Evolutionary conservation across 2,329 filamentous ascomycete genomes (phyloP).

Genomic region (Myriosclerotinia duriaeana): DNA sequence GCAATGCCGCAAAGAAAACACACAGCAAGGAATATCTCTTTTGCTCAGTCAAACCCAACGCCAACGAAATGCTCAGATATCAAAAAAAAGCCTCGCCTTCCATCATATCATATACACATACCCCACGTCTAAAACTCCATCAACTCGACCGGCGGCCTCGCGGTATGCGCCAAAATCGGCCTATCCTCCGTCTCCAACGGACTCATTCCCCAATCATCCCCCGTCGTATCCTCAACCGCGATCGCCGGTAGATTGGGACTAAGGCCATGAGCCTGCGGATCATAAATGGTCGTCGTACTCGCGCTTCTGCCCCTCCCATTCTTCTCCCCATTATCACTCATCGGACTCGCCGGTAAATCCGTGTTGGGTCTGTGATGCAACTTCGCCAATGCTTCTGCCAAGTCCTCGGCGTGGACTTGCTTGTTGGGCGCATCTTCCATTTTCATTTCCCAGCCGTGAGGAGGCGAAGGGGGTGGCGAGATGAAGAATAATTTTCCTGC

Average conservation of each 20-base stretch:
- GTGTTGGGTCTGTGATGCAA: slow-evolving; percentile 50
- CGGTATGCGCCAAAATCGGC: slow-evolving; percentile 59
- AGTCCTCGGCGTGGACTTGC: slow-evolving; percentile 66
- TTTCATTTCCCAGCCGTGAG: slow-evolving; percentile 67
- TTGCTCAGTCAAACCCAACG: neutral
- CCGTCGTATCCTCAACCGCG: slow-evolving; percentile 65
- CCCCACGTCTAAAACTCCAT: slow-evolving; percentile 45
- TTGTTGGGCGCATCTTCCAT: slow-evolving; percentile 70
- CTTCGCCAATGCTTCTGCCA: slow-evolving; percentile 64
- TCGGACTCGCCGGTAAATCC: slow-evolving; percentile 45
- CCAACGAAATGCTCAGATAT: slow-evolving; percentile 8
- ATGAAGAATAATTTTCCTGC: slow-evolving; percentile 73
- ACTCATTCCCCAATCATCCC: slow-evolving; percentile 46
- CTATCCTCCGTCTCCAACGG: slow-evolving; percentile 44
- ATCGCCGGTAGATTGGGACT: slow-evolving; percentile 62
- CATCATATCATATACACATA: neutral
- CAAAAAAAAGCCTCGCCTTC: neutral
- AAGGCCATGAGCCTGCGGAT: slow-evolving; percentile 55
- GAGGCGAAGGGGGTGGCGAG: slow-evolving; percentile 65
- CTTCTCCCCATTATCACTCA: slow-evolving; percentile 41
- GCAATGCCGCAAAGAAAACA: slow-evolving; percentile 12
- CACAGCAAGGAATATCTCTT: neutral
- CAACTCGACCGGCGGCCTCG: slow-evolving; percentile 64
- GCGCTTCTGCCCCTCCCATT: slow-evolving; percentile 50
- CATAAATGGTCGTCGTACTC: slow-evolving; percentile 66